These are phyloP conservation scores for Saccharomyces mikatae DNA, from an alignment of 805 yeast genomes.

Conservation along the genomic window DNA sequence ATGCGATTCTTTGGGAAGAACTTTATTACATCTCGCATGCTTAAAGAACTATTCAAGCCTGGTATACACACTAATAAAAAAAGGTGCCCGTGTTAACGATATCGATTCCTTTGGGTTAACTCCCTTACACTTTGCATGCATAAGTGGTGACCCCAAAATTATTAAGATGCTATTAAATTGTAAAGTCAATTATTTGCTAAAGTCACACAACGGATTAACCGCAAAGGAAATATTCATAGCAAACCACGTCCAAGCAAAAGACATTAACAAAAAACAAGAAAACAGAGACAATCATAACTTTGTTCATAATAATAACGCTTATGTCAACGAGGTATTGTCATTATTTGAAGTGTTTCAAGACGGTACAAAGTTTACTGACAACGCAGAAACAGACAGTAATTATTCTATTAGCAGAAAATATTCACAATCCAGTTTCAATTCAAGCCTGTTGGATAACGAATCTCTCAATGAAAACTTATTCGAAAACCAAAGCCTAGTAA, in stretches of 20 bases:
- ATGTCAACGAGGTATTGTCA: slow-evolving; percentile 31
- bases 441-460: slow-evolving; percentile 19
- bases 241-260: slow-evolving; percentile 26
- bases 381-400: slow-evolving; percentile 1
- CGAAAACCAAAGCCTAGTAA: not conserved
- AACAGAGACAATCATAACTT: not conserved
- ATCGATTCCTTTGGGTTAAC: slow-evolving; percentile 77
- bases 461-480: slow-evolving; percentile 8
- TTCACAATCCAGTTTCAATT: slow-evolving; percentile 22
- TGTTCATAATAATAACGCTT: slow-evolving; percentile 8
- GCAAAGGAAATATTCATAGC: slow-evolving; percentile 29
- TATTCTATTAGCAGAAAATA: slow-evolving; percentile 13
- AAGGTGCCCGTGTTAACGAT: slow-evolving; percentile 59
- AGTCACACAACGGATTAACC: slow-evolving; percentile 43
- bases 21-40: slow-evolving; percentile 79
- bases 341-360: slow-evolving; percentile 18
- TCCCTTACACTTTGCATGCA: slow-evolving; percentile 79
- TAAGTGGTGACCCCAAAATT: slow-evolving; percentile 62
- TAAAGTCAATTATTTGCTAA: slow-evolving; percentile 50
- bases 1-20: slow-evolving; percentile 77
- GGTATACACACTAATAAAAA: slow-evolving; percentile 53
- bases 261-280: not conserved
- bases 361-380: not conserved
- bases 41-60: slow-evolving; percentile 62
- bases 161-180: slow-evolving; percentile 55